Conservation (phyloP, 1,284 basidiomycete genomes). For the Agaricales sp. region DNA sequence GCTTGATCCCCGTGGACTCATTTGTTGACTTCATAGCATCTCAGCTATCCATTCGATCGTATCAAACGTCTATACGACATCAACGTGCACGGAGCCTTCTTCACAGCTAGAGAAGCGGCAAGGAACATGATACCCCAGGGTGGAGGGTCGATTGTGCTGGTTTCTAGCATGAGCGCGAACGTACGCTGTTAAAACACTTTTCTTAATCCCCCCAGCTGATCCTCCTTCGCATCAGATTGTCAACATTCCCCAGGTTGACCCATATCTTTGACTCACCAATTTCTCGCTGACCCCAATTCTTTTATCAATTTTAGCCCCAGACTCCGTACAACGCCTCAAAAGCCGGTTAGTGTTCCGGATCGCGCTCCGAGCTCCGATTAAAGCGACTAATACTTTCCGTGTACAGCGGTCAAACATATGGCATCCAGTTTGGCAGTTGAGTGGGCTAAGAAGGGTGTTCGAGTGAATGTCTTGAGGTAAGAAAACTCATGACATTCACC, state of each 20-base stretch:
- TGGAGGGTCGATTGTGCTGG: constrained; percentile 77
- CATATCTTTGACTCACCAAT: constrained; percentile 5
- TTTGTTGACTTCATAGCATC: constrained; percentile 4
- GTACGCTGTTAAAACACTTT: constrained; percentile 33
- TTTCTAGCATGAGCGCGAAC: constrained; percentile 86
- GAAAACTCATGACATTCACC: constrained; percentile 5
- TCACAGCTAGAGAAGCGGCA: constrained; percentile 89
- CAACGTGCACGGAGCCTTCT: constrained; percentile 91
- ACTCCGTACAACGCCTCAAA: constrained; percentile 96
- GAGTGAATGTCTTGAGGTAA: constrained; percentile 73
- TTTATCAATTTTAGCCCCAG: constrained; percentile 51
- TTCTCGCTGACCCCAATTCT: background rate
- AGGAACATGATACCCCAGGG: constrained; percentile 68
- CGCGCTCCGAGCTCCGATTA: constrained; percentile 4
- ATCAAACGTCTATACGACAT: constrained; percentile 82
- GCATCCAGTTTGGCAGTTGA: constrained; percentile 80
- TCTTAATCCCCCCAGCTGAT: constrained; percentile 10
- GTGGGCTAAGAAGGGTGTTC: constrained; percentile 80
- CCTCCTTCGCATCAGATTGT: constrained; percentile 46
- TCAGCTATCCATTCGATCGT: constrained; percentile 74
- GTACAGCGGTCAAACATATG: constrained; percentile 77
- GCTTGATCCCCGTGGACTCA: background rate
- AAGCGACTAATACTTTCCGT: background rate
- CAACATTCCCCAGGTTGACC: constrained; percentile 75
- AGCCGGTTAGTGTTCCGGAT: constrained; percentile 41